These are phyloP conservation scores for Lipomyces oligophaga DNA, from an alignment of 805 yeast species.

Conservation along the genomic window DNA sequence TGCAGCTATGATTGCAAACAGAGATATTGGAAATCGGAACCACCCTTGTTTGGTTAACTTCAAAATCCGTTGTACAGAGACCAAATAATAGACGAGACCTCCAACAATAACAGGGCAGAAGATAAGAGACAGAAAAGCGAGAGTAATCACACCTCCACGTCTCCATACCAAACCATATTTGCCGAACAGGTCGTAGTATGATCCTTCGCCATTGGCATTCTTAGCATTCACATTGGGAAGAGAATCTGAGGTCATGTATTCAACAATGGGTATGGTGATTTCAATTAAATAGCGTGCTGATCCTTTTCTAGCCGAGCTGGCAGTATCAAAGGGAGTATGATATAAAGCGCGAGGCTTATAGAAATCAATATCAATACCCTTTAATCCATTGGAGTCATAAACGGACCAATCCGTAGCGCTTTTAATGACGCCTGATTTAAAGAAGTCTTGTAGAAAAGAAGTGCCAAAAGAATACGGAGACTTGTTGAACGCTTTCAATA, in stretches of 20 bases:
- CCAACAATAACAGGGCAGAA: slow-evolving; percentile 12
- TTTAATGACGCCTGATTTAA: slow-evolving; percentile 60
- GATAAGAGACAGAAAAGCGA: slow-evolving; percentile 5
- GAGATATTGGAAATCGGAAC: slow-evolving; percentile 13
- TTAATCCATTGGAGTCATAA: slow-evolving; percentile 56
- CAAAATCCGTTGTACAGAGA: not conserved
- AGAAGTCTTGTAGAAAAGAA: slow-evolving; percentile 52
- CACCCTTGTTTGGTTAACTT: slow-evolving; percentile 7
- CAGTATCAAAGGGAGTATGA: slow-evolving; percentile 72
- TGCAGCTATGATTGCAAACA: slow-evolving; percentile 4
- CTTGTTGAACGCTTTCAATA: slow-evolving; percentile 23
- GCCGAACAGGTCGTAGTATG: slow-evolving; percentile 2
- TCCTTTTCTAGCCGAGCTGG: slow-evolving; percentile 33
- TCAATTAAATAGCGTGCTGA: slow-evolving; percentile 18
- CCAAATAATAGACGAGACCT: slow-evolving; percentile 4
- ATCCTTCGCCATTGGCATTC: slow-evolving; percentile 14
- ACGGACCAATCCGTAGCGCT: slow-evolving; percentile 84
- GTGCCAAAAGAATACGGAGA: slow-evolving; percentile 7
- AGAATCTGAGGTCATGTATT: slow-evolving; percentile 2
- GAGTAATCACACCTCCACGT: slow-evolving; percentile 1
- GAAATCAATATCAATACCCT: slow-evolving; percentile 88
- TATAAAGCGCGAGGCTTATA: slow-evolving; percentile 78
- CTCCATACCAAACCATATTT: not conserved
- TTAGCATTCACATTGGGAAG: not conserved
- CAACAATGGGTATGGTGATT: slow-evolving; percentile 1